Evolutionary conservation across 768 basidiomycete species (phyloP), one percentile per base, ranked within the genome.

Genomic region (Lactarius indigo): DNA sequence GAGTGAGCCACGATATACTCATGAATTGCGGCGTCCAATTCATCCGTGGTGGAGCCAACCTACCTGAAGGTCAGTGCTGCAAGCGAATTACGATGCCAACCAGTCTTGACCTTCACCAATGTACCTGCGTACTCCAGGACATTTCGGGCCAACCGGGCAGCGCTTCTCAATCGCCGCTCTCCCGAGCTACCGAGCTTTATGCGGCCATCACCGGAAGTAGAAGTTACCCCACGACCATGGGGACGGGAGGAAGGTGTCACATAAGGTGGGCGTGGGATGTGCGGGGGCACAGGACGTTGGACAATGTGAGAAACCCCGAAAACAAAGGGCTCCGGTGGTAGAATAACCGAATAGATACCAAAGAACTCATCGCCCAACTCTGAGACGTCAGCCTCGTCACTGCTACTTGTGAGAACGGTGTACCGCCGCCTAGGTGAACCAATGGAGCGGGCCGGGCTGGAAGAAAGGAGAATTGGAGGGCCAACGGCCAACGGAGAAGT

Each of bases 11-110:
- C 69, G 64, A 95, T 89, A 66, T 84, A 87, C 7, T 88, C 81
- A 64, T 96, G 94, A 44, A 96, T 78, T 1, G 82, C 80, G 15
- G 79, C 77, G 74, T 97, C 94, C 59, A 97, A 87, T 15, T 77
- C 76, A 63, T 89, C 83, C 10, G 95, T 96, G 4, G 92, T 94
- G 10, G 83, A 76, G 15, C 87, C 88, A 39, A 83, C 79, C 91
- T 92, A 69, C 68, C 35, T 44, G 31, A 63, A 28, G 13, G 68
- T 66, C 61, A 63, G 68, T 33, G 35, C 20, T 17, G 20, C 31
- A 55, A 7, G 57, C 9, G 39, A 37, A 62, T 18, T 28, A 68
- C 30, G 33, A 28, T 26, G 41, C 23, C 18, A 6, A 33, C 23
- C 18, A 6, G 52, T 31, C 58, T 54, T 55, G 41, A 72, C 69